phyloP scores from a whole-genome alignment of 345 rosid species.

The Populus nigra region DNA sequence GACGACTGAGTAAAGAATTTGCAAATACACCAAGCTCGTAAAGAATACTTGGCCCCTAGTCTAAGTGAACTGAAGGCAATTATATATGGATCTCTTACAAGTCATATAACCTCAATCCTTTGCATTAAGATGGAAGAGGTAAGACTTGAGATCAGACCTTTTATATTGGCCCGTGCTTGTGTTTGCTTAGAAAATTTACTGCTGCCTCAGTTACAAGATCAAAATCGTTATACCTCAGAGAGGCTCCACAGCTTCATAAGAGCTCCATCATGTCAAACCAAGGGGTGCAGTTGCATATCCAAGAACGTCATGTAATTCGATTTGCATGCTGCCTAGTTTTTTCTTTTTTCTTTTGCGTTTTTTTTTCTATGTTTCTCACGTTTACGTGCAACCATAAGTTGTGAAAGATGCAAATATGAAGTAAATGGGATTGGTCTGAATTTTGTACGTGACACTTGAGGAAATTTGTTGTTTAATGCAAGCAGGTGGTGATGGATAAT shows the following conservation, averaged over 20 bases:
- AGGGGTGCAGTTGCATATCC: constrained; percentile 27
- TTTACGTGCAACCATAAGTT: not conserved
- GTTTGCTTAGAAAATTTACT: not conserved
- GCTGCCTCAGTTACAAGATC: not conserved
- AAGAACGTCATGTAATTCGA: constrained; percentile 34
- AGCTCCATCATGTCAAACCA: constrained; percentile 23
- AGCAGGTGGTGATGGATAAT: constrained; percentile 33
- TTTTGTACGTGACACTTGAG: not conserved
- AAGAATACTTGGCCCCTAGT: constrained; percentile 11
- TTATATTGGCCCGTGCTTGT: too few relatives aligned
- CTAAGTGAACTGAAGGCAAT: constrained; percentile 12
- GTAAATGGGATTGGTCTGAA: too few relatives aligned
- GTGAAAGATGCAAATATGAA: not conserved
- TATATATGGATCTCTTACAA: too few relatives aligned
- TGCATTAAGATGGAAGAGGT: too few relatives aligned
- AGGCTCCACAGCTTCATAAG: not conserved
- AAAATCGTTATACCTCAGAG: too few relatives aligned
- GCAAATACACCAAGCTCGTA: not conserved
- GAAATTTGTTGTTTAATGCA: not conserved
- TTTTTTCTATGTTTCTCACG: not conserved
- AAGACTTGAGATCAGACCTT: too few relatives aligned
- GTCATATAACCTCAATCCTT: too few relatives aligned
- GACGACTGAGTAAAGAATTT: constrained; percentile 35
- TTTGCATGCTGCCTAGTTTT: not conserved
- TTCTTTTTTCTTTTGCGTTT: not conserved